Conservation (phyloP, 2,329 filamentous ascomycete genomes). For the Rhynchosporium agropyri region DNA sequence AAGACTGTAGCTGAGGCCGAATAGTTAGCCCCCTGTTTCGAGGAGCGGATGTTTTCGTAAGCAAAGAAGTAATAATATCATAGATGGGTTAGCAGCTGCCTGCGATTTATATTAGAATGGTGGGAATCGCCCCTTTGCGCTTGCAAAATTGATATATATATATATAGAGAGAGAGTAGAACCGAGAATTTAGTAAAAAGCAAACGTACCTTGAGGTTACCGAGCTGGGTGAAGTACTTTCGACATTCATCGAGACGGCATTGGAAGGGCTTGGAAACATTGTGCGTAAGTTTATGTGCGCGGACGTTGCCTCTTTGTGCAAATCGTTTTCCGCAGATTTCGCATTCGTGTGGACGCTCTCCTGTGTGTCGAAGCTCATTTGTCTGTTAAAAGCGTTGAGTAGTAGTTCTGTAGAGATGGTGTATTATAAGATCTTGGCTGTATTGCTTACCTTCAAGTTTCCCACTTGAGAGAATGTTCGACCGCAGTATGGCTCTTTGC, state of each 20-base stretch:
- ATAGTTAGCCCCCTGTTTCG: conserved; percentile 8
- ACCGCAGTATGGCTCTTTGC: conserved; percentile 72
- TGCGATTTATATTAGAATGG: too few species aligned
- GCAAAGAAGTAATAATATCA: conserved; percentile 21
- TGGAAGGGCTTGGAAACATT: conserved; percentile 75
- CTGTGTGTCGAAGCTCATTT: conserved; percentile 84
- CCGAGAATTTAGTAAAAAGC: neutral
- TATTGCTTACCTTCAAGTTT: conserved; percentile 72
- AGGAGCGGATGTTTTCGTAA: conserved; percentile 17
- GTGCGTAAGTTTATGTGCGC: conserved; percentile 82
- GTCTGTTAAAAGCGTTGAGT: conserved; percentile 55
- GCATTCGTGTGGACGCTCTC: conserved; percentile 82
- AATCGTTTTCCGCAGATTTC: conserved; percentile 80
- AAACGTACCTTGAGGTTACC: conserved; percentile 81
- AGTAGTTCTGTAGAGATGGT: conserved; percentile 14
- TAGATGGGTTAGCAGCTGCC: too few species aligned
- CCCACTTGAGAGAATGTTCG: conserved; percentile 86
- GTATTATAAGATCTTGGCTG: neutral
- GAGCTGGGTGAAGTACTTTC: conserved; percentile 85
- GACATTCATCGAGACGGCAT: conserved; percentile 81
- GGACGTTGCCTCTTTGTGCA: conserved; percentile 82
- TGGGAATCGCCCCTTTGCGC: too few species aligned
- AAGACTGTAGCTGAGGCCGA: conserved; percentile 22
- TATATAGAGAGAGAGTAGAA: neutral
- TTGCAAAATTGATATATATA: conserved; percentile 10